Conservation (phyloP, 768 basidiomycete genomes). For the Sarcodon sp. region DNA sequence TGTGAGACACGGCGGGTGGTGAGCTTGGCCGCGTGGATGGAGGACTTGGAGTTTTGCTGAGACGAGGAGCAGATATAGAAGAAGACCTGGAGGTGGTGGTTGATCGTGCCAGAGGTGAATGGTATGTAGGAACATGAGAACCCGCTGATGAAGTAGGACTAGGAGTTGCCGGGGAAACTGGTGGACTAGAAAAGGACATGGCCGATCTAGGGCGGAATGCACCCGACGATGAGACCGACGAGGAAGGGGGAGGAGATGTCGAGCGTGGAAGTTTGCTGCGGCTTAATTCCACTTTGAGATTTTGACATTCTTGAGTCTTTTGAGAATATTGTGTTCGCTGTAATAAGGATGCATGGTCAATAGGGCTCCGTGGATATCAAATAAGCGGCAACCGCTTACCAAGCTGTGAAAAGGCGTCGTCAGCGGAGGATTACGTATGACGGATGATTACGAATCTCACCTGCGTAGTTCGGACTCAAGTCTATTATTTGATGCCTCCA, state of each 20-base stretch:
- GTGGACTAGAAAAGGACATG: conserved; percentile 11
- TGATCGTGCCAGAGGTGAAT: conserved; percentile 12
- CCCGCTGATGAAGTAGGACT: conserved; percentile 4
- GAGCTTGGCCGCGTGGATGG: not conserved
- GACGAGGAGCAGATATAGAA: conserved; percentile 10
- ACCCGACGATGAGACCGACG: conserved; percentile 1
- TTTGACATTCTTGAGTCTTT: conserved; percentile 62
- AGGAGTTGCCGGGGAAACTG: conserved; percentile 15
- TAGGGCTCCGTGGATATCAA: conserved; percentile 8
- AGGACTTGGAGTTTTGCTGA: conserved; percentile 12
- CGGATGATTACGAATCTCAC: conserved; percentile 28
- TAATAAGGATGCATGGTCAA: not conserved
- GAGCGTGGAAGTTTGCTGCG: conserved; percentile 37
- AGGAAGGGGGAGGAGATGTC: conserved; percentile 13
- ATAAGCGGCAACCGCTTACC: conserved; percentile 20
- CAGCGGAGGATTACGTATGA: conserved; percentile 8
- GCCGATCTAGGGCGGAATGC: conserved; percentile 1
- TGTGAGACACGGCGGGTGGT: not conserved
- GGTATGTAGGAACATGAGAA: conserved; percentile 7
- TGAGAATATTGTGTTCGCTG: conserved; percentile 50
- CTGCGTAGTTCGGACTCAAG: conserved; percentile 61
- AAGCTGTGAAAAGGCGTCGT: conserved; percentile 31
- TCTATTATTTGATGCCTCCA: conserved; percentile 41
- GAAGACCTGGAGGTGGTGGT: conserved; percentile 9
- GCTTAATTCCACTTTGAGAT: conserved; percentile 51